phyloP scores from a whole-genome alignment of 768 basidiomycete genomes.

The Amanita rubescens region DNA sequence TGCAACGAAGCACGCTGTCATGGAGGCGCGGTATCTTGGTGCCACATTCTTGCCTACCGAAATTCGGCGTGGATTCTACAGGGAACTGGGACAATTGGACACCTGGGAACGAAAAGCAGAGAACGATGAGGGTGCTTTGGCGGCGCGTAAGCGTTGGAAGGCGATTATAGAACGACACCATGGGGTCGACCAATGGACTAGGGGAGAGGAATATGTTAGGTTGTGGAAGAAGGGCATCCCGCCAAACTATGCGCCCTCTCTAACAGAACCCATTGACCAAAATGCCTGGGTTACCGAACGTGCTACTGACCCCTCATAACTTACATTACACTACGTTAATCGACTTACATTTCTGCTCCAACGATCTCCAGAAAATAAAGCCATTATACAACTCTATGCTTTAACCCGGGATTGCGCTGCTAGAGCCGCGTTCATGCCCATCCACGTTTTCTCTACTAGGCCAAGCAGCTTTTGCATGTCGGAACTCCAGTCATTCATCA shows the following conservation, averaged over 20 bases:
- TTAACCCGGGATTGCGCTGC: constrained; percentile 68
- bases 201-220: constrained; percentile 63
- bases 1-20: constrained; percentile 63
- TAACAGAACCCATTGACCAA: constrained; percentile 33
- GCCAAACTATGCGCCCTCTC: constrained; percentile 54
- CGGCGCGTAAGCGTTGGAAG: constrained; percentile 73
- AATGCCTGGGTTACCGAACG: neutral
- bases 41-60: constrained; percentile 53
- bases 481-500: constrained; percentile 97
- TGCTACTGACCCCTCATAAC: neutral
- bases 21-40: constrained; percentile 77
- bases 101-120: constrained; percentile 52
- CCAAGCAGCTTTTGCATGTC: constrained; percentile 91
- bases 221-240: constrained; percentile 66
- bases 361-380: neutral
- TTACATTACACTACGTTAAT: neutral
- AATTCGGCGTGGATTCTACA: constrained; percentile 51
- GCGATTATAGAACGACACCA: constrained; percentile 45
- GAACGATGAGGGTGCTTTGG: constrained; percentile 50
- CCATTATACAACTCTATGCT: constrained; percentile 15
- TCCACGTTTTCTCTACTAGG: constrained; percentile 98
- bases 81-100: constrained; percentile 54
- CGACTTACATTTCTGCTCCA: neutral
- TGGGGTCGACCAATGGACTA: constrained; percentile 54
- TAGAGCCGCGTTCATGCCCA: constrained; percentile 88